Evolutionary conservation across 306 rosid genomes (phyloP).

Genomic region (Fagus crenata): DNA sequence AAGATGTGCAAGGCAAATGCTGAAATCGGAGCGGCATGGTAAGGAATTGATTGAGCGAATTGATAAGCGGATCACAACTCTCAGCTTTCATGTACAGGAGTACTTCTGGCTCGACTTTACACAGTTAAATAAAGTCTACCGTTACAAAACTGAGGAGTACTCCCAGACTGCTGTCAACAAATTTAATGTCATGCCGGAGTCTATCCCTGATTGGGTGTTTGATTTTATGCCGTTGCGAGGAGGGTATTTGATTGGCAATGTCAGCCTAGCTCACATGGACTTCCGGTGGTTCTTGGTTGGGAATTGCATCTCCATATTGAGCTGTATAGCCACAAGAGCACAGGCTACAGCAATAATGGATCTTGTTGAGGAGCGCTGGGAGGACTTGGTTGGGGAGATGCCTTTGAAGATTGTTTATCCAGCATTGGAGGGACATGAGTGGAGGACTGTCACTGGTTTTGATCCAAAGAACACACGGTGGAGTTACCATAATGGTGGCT

Average conservation of each 20-base stretch:
- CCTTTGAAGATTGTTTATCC: constrained; percentile 36
- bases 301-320: constrained; percentile 29
- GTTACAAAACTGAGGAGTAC: constrained; percentile 19
- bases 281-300: constrained; percentile 29
- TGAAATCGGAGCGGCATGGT: too few species aligned
- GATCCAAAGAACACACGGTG: constrained; percentile 31
- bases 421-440: constrained; percentile 33
- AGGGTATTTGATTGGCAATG: constrained; percentile 27
- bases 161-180: constrained; percentile 2
- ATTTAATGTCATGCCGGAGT: constrained; percentile 21
- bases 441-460: constrained; percentile 25
- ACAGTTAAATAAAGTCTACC: constrained; percentile 11
- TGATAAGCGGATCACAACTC: too few species aligned
- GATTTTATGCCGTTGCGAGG: constrained; percentile 26
- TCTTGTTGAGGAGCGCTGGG: constrained; percentile 32
- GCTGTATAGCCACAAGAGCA: constrained; percentile 14
- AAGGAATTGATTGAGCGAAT: too few species aligned
- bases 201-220: constrained; percentile 21
- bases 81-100: not conserved
- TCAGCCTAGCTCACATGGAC: constrained; percentile 26
- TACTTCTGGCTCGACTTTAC: constrained; percentile 17
- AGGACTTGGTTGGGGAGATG: constrained; percentile 36
- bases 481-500: constrained; percentile 35
- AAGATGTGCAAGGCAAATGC: too few species aligned
- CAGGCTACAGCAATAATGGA: constrained; percentile 31